These are phyloP conservation scores for Mycena leptocephala DNA, from an alignment of 768 basidiomycete species.

Conservation along the genomic window DNA sequence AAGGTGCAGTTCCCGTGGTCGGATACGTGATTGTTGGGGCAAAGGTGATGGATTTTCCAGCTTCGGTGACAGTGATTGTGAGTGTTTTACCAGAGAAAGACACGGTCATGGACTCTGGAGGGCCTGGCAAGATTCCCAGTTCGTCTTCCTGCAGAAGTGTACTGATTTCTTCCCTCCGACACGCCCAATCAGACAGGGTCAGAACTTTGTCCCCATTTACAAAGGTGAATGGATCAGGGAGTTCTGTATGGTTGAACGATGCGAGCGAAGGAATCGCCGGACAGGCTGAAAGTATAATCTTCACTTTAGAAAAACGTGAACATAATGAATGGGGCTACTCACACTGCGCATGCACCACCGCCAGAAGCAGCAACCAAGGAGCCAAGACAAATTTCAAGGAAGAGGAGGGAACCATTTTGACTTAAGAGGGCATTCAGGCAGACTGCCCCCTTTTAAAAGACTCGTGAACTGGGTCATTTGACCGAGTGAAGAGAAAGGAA, in stretches of 20 bases:
- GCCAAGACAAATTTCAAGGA: background rate
- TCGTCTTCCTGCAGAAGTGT: constrained; percentile 48
- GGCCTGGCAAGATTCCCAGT: constrained; percentile 17
- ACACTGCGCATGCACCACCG: background rate
- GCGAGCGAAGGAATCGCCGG: constrained; percentile 25
- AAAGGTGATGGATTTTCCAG: constrained; percentile 51
- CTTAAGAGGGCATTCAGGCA: background rate
- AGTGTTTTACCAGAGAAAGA: constrained; percentile 52
- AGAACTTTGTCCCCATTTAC: constrained; percentile 48
- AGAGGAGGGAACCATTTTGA: background rate
- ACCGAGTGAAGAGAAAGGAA: background rate
- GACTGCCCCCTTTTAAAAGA: background rate
- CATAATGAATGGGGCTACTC: background rate
- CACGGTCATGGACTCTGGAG: constrained; percentile 50
- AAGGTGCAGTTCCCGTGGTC: constrained; percentile 58
- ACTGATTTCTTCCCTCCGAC: constrained; percentile 56
- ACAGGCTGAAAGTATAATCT: constrained; percentile 9
- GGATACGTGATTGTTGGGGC: constrained; percentile 54
- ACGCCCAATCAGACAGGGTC: constrained; percentile 56
- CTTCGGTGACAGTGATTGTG: constrained; percentile 51
- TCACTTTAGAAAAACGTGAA: background rate
- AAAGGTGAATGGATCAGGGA: constrained; percentile 60
- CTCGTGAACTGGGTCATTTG: constrained; percentile 7
- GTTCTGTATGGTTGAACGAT: constrained; percentile 35
- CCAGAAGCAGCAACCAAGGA: background rate